A percentile compares a stretch with the other conserved stretches of the same genome.
Conservation (phyloP, 2,329 filamentous ascomycete species). For the Daldinia sp. region DNA sequence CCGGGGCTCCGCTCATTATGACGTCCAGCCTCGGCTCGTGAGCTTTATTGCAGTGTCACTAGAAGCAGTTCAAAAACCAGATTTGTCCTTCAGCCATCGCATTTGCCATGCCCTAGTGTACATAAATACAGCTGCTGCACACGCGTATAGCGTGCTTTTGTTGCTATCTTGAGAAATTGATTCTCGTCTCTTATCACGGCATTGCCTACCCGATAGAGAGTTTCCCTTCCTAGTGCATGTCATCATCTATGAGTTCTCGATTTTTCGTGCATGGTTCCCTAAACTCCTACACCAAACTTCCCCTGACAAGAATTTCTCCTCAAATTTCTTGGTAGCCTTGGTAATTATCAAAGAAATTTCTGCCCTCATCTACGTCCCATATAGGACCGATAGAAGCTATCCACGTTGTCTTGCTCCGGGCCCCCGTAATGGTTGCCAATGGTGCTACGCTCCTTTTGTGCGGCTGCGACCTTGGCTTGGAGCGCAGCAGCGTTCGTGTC, state of each 20-base stretch:
- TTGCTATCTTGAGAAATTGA: conserved; percentile 39
- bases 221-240: conserved; percentile 22
- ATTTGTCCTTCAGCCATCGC: conserved; percentile 36
- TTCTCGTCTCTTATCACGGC: conserved; percentile 36
- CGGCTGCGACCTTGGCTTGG: conserved; percentile 83
- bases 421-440: conserved; percentile 69
- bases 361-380: conserved; percentile 68
- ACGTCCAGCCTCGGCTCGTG: conserved; percentile 24
- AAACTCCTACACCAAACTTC: conserved; percentile 23
- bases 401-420: conserved; percentile 77
- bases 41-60: conserved; percentile 22
- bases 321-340: conserved; percentile 1
- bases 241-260: conserved; percentile 18
- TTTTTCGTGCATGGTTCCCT: conserved; percentile 24
- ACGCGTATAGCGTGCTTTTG: conserved; percentile 24
- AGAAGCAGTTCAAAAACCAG: conserved; percentile 20
- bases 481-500: conserved; percentile 85
- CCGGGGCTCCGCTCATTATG: conserved; percentile 21
- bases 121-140: conserved; percentile 45
- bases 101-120: conserved; percentile 47
- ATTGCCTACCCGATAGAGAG: conserved; percentile 16
- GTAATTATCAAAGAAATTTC: not conserved
- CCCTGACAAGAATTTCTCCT: conserved; percentile 4
- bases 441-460: conserved; percentile 81
- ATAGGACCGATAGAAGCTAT: conserved; percentile 92